Percentiles rank a stretch among this genome's conserved stretches.
Conservation (phyloP, 2,329 filamentous ascomycete species). For the Lojkania enalia region DNA sequence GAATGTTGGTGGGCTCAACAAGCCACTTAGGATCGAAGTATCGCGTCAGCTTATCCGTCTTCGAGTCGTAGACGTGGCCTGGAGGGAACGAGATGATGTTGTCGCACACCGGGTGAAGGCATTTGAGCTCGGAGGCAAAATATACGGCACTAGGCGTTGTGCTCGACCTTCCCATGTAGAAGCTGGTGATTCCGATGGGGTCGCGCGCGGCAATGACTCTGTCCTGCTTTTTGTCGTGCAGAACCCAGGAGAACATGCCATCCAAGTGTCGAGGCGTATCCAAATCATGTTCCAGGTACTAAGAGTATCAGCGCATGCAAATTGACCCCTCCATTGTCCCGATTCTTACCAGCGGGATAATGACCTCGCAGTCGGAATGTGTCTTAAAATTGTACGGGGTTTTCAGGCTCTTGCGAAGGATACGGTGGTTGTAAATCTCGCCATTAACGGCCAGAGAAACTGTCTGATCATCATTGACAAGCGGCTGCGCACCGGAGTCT, state of each 20-base stretch:
- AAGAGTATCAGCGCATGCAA: conserved; percentile 22
- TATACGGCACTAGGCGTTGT: conserved; percentile 81
- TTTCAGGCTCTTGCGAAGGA: conserved; percentile 85
- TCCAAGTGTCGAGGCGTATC: conserved; percentile 93
- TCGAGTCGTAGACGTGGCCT: conserved; percentile 94
- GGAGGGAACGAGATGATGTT: conserved; percentile 93
- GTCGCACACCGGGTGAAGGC: conserved; percentile 89
- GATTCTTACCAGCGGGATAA: conserved; percentile 83
- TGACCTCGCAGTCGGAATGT: conserved; percentile 97
- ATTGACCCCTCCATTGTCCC: background rate
- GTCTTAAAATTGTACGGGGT: conserved; percentile 95
- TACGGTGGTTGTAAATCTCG: conserved; percentile 99
- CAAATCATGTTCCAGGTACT: conserved; percentile 91
- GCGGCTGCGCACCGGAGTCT: conserved; percentile 94
- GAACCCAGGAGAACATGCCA: conserved; percentile 99
- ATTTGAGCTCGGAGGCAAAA: conserved; percentile 98
- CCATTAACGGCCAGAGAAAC: conserved; percentile 96
- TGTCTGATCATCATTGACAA: conserved; percentile 86
- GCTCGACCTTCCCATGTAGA: conserved; percentile 91
- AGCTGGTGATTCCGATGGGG: conserved; percentile 94
- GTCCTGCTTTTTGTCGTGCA: conserved; percentile 94
- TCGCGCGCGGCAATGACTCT: conserved; percentile 92
- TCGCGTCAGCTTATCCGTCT: conserved; percentile 78
- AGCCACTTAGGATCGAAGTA: conserved; percentile 91
- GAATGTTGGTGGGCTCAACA: conserved; percentile 79